Evolutionary conservation across 2,329 filamentous ascomycete species (phyloP).

Genomic region (Chaetomium strumarium): DNA sequence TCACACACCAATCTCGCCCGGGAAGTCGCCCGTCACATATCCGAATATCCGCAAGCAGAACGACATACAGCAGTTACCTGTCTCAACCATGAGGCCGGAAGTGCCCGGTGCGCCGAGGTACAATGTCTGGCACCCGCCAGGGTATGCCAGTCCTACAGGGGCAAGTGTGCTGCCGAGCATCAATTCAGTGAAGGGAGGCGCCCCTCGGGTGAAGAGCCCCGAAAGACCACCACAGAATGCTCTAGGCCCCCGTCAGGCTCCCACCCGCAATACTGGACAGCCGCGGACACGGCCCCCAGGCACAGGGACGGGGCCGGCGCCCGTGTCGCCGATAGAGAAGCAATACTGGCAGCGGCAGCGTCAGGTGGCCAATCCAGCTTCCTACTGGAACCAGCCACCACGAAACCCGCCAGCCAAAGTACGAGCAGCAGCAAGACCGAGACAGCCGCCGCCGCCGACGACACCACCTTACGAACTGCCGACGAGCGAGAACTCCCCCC

Average conservation of each 20-base stretch:
- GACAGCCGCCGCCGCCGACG: background rate
- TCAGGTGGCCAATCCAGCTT: slow-evolving; percentile 15
- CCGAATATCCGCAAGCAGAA: slow-evolving; percentile 17
- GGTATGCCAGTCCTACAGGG: slow-evolving; percentile 10
- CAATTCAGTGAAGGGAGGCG: background rate
- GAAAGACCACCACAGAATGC: slow-evolving; percentile 9
- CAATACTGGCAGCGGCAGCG: slow-evolving; percentile 17
- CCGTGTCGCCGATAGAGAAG: slow-evolving; percentile 12
- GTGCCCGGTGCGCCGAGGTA: slow-evolving; percentile 1
- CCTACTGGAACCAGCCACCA: slow-evolving; percentile 15
- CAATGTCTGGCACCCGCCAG: slow-evolving; percentile 13
- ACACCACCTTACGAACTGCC: slow-evolving; percentile 8
- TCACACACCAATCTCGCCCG: slow-evolving; percentile 21
- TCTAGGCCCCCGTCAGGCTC: slow-evolving; percentile 16
- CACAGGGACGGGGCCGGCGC: slow-evolving; percentile 18
- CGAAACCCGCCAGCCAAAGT: background rate
- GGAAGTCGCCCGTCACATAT: slow-evolving; percentile 23
- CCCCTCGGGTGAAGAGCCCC: background rate
- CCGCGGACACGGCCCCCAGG: slow-evolving; percentile 24
- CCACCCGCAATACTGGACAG: slow-evolving; percentile 19
- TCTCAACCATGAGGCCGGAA: slow-evolving; percentile 5
- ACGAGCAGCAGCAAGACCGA: background rate
- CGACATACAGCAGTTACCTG: slow-evolving; percentile 1
- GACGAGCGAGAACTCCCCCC: background rate
- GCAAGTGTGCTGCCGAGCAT: background rate